Conservation (phyloP, 345 rosid genomes). For the Nasturtium officinale region DNA sequence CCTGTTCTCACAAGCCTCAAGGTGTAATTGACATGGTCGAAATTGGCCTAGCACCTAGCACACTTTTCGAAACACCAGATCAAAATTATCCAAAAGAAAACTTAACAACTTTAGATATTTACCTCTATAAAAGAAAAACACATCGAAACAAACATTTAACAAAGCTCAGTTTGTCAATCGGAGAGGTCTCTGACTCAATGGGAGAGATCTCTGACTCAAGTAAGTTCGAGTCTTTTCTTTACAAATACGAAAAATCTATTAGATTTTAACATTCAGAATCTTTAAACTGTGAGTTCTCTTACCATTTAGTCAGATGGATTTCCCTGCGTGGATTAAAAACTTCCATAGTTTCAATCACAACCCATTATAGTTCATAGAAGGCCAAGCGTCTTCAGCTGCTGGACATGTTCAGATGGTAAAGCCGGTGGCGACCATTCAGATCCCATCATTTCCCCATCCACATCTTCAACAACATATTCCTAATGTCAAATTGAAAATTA, state of each 20-base stretch:
- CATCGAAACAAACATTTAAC: conserved; percentile 28
- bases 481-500: conserved; percentile 20
- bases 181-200: conserved; percentile 29
- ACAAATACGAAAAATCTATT: conserved; percentile 25
- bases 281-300: conserved; percentile 20
- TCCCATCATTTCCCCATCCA: conserved; percentile 82
- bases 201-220: conserved; percentile 27
- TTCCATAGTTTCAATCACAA: conserved; percentile 21
- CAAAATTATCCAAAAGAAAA: not conserved
- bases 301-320: conserved; percentile 16
- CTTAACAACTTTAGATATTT: conserved; percentile 15
- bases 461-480: conserved; percentile 99
- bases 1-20: not conserved
- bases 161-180: conserved; percentile 23
- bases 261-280: conserved; percentile 19
- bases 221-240: conserved; percentile 29
- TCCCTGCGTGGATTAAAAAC: conserved; percentile 14
- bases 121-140: not conserved
- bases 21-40: not conserved
- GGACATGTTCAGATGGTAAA: conserved; percentile 86
- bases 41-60: not conserved
- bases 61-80: not conserved
- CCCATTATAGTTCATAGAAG: conserved; percentile 49
- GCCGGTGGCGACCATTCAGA: conserved; percentile 91
- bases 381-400: conserved; percentile 89